Base-by-base conservation (phyloP, 1,139 yeast genomes). In the Candida frijolesensis region DNA sequence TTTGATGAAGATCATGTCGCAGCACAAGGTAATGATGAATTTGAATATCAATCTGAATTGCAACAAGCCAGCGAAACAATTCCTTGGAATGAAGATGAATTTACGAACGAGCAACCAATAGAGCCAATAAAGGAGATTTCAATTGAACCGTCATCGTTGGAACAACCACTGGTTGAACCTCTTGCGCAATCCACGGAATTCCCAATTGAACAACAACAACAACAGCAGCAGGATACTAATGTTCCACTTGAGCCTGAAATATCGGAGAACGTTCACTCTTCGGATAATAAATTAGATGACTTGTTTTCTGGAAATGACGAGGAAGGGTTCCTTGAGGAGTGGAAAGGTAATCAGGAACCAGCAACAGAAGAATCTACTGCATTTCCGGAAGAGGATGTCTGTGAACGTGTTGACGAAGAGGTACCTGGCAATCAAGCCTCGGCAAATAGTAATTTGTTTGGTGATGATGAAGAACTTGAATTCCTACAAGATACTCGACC, bases 241-340 rank as follows among this genome's bases (percentile, higher is more conserved):
- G 30, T 12, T 14, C 30, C 18, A 10, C 29, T 15, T 39, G 41
- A 19, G 4, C 10, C 16, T 6, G 15, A 19, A 11, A 12, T n/a
- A 42, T 16, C 30, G 9, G 45, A 42, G 10, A 9, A 41, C 14
- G 19, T 3, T n/a, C 35, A 41, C 14, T 19, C 39, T 11, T 12
- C n/a, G 2, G 39, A 29, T 5, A 15, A 33, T 9, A 15, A 7
- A 40, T 15, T 47, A 7, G 37, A 47, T 40, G 47, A 47, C 16
- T 32, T 44, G 32, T 37, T 32, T 34, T 35, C 39, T 6, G 25
- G 18, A n/a, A 25, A 43, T 29, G 46, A 38, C 12, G 34, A 40
- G 18, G 33, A 33, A 5, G 35, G 42, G 8, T 50, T 50, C 37
- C 46, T 50, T 38, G 47, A 45, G 14, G 49, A 18, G 22, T 50